A percentile compares a stretch with the other conserved stretches of the same genome.
Conservation (phyloP, 139 green algal species). For the Picochlorum sp. region DNA sequence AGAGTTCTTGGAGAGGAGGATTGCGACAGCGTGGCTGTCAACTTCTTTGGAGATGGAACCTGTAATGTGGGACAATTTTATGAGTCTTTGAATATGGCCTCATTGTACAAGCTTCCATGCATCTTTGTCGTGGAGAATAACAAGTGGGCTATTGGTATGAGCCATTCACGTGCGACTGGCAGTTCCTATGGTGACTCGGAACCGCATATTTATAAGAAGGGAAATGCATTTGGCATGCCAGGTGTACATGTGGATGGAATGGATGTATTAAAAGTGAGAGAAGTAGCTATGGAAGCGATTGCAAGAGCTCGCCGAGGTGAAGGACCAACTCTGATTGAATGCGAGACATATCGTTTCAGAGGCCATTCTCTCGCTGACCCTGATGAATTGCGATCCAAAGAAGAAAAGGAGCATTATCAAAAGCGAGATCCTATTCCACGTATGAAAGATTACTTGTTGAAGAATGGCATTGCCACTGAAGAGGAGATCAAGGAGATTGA, state of each 20-base stretch:
- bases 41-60: conserved; percentile 90
- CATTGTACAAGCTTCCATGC: conserved; percentile 94
- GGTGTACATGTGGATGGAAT: conserved; percentile 95
- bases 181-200: conserved; percentile 56
- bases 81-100: conserved; percentile 96
- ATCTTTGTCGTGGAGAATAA: conserved; percentile 99
- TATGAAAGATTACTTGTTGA: conserved; percentile 73
- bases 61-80: conserved; percentile 97
- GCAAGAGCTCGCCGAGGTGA: conserved; percentile 79
- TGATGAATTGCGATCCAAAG: conserved; percentile 87
- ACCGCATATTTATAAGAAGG: conserved; percentile 97
- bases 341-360: conserved; percentile 95
- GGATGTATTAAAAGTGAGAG: conserved; percentile 91
- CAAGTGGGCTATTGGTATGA: conserved; percentile 97
- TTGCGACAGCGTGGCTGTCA: conserved; percentile 64
- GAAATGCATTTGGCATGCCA: conserved; percentile 92
- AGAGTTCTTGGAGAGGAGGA: conserved; percentile 70
- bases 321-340: conserved; percentile 94
- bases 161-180: conserved; percentile 73
- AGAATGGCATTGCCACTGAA: conserved; percentile 60
- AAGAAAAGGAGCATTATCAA: conserved; percentile 83
- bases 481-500: conserved; percentile 68
- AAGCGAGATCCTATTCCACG: conserved; percentile 76
- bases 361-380: conserved; percentile 96
- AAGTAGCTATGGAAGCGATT: conserved; percentile 72